A percentile compares a stretch with the other conserved stretches of the same genome.
Conservation (phyloP, 257 asterid species). For the Scutellaria galericulata region DNA sequence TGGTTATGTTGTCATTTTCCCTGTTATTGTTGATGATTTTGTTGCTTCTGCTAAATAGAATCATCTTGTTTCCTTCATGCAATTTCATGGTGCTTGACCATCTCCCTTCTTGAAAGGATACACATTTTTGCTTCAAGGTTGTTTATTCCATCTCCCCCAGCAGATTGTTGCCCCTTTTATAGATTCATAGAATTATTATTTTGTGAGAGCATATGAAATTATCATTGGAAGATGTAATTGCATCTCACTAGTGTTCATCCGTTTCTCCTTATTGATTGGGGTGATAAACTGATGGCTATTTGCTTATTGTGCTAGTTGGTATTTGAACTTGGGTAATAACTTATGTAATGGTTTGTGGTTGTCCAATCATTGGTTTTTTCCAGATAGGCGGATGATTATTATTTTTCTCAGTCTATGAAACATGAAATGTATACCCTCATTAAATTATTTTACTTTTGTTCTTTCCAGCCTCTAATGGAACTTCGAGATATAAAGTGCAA, state of each 20-base stretch:
- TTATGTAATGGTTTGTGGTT: not conserved
- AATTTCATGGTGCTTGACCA: not conserved
- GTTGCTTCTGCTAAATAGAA: not conserved
- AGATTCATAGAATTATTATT: not conserved
- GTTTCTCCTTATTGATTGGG: slow-evolving; percentile 13
- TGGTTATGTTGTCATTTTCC: not conserved
- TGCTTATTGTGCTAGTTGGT: not conserved
- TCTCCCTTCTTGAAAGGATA: not conserved
- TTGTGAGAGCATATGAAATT: not conserved
- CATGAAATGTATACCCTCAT: slow-evolving; percentile 14
- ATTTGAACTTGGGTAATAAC: not conserved
- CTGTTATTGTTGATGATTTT: not conserved
- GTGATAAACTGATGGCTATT: not conserved
- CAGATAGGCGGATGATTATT: not conserved
- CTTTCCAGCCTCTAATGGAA: slow-evolving; percentile 72
- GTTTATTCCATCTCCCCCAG: not conserved
- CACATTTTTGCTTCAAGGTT: slow-evolving; percentile 4
- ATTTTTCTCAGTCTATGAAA: not conserved
- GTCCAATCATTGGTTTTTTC: not conserved
- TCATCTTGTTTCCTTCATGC: not conserved
- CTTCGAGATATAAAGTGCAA: slow-evolving; percentile 66
- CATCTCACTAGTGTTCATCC: not conserved
- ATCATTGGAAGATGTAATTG: not conserved
- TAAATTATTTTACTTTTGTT: slow-evolving; percentile 34
- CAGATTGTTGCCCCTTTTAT: not conserved